A percentile compares a stretch with the other conserved stretches of the same genome.
These are phyloP conservation scores for Microdochium nivale DNA, from an alignment of 2,329 filamentous ascomycete genomes.

Conservation along the genomic window DNA sequence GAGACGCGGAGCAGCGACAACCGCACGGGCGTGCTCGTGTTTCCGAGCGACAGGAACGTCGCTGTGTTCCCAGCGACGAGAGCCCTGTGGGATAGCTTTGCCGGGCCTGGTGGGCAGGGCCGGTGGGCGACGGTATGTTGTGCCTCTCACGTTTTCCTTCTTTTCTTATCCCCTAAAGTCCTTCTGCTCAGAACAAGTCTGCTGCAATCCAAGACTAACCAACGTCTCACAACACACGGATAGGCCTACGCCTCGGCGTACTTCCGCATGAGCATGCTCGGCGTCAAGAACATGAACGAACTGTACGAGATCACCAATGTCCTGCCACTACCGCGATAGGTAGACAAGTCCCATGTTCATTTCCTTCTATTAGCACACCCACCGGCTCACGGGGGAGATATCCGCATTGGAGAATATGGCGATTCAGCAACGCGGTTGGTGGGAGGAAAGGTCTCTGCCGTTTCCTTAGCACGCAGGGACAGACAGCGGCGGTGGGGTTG, in stretches of 20 bases:
- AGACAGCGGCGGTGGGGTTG: too few species aligned
- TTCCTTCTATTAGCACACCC: too few species aligned
- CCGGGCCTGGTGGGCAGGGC: constrained; percentile 9
- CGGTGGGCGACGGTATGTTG: constrained; percentile 16
- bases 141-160: not conserved
- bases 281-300: constrained; percentile 34
- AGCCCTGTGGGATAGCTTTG: constrained; percentile 14
- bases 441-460: too few species aligned
- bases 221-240: too few species aligned
- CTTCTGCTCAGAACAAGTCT: too few species aligned
- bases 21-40: constrained; percentile 19
- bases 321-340: constrained; percentile 14
- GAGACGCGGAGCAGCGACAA: constrained; percentile 24
- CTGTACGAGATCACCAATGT: constrained; percentile 33
- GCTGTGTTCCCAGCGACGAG: constrained; percentile 10
- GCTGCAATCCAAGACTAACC: too few species aligned
- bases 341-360: too few species aligned
- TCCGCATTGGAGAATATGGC: too few species aligned
- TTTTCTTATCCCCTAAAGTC: too few species aligned
- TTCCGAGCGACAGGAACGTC: constrained; percentile 21
- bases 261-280: constrained; percentile 32
- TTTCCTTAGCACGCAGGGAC: too few species aligned
- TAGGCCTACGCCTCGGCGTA: constrained; percentile 30
- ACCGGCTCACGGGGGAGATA: too few species aligned
- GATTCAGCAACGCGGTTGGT: too few species aligned